A percentile compares a stretch with the other conserved stretches of the same genome.
phyloP scores from a whole-genome alignment of 2,329 filamentous ascomycete genomes.

The Anisogramma anomala region DNA sequence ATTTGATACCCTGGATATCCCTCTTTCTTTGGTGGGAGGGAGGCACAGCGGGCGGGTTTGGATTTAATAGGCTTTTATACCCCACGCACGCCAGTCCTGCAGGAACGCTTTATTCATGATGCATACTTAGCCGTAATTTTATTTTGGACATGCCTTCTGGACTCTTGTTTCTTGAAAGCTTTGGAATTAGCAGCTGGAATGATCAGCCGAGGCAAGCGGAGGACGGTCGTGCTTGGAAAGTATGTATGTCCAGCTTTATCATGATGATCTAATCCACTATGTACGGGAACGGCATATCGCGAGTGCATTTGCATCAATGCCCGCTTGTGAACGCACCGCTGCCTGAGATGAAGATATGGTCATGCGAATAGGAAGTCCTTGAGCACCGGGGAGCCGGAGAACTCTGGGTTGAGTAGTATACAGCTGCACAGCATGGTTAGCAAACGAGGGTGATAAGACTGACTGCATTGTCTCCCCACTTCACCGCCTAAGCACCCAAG shows the following conservation, averaged over 20 bases:
- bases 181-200: too few species aligned
- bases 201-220: too few species aligned
- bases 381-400: slow-evolving; percentile 78
- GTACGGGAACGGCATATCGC: slow-evolving; percentile 9
- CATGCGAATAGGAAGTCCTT: slow-evolving; percentile 77
- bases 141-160: not conserved
- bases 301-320: too few species aligned
- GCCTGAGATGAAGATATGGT: slow-evolving; percentile 14
- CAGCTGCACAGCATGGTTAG: slow-evolving; percentile 44
- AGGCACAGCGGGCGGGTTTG: not conserved
- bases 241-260: slow-evolving; percentile 10
- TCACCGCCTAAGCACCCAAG: too few species aligned
- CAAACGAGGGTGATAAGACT: not conserved
- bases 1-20: not conserved
- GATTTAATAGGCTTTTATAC: not conserved
- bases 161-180: too few species aligned
- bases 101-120: slow-evolving; percentile 1
- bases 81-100: slow-evolving; percentile 3
- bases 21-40: not conserved
- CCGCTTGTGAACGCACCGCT: not conserved
- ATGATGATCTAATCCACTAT: slow-evolving; percentile 11
- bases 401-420: slow-evolving; percentile 84
- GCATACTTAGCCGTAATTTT: not conserved
- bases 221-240: too few species aligned
- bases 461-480: too few species aligned